phyloP scores from a whole-genome alignment of 441 rosid genomes.

The Daphne laureola region DNA sequence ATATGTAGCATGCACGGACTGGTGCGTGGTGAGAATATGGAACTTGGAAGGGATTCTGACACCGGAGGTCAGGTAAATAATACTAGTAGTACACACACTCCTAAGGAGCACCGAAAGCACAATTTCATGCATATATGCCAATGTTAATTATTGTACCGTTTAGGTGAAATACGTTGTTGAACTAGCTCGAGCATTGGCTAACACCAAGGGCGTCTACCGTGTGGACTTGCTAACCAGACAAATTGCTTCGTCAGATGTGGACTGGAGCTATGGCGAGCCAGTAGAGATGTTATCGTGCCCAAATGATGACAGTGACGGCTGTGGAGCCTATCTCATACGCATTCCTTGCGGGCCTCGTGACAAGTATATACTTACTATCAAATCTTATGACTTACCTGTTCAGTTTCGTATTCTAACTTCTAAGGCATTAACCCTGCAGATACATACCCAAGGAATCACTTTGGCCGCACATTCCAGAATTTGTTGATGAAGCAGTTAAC shows the following conservation, averaged over 20 bases:
- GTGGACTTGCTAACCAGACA: slow-evolving; percentile 69
- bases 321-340: slow-evolving; percentile 63
- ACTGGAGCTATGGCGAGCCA: slow-evolving; percentile 68
- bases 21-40: slow-evolving; percentile 80
- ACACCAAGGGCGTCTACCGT: slow-evolving; percentile 47
- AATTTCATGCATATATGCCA: too few species aligned
- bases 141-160: background rate
- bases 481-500: slow-evolving; percentile 55
- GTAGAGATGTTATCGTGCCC: slow-evolving; percentile 82
- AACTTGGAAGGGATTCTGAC: slow-evolving; percentile 77
- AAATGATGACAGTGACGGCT: slow-evolving; percentile 48
- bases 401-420: too few species aligned
- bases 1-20: slow-evolving; percentile 55
- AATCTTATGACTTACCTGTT: background rate
- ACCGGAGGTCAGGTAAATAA: slow-evolving; percentile 62
- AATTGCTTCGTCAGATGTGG: slow-evolving; percentile 57
- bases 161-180: slow-evolving; percentile 76
- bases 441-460: slow-evolving; percentile 72
- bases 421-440: slow-evolving; percentile 15
- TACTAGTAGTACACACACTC: too few species aligned
- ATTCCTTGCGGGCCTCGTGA: slow-evolving; percentile 58
- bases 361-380: slow-evolving; percentile 25
- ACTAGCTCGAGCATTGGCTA: slow-evolving; percentile 62
- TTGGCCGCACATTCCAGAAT: slow-evolving; percentile 63
- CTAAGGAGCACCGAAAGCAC: too few species aligned